These are phyloP conservation scores for Eucalyptus polybractea DNA, from an alignment of 345 rosid species.

Conservation along the genomic window DNA sequence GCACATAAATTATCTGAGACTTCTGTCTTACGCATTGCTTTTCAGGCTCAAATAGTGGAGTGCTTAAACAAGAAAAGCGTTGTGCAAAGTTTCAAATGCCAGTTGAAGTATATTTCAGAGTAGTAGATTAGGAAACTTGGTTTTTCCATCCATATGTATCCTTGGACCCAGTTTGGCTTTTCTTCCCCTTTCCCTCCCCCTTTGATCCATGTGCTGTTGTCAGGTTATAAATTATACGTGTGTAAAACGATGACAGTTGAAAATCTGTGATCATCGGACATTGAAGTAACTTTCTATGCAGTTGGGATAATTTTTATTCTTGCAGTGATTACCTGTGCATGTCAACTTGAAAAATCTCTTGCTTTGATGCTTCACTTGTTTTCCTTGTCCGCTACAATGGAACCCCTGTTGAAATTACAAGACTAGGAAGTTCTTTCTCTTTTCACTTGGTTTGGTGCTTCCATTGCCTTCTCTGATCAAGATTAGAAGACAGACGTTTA, in stretches of 20 bases:
- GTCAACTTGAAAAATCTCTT: background rate
- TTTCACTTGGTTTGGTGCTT: background rate
- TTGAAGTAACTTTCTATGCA: background rate
- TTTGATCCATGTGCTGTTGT: background rate
- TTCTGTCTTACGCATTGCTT: background rate
- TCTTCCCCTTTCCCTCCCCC: background rate
- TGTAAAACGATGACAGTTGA: background rate
- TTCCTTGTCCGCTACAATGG: background rate
- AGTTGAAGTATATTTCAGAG: background rate
- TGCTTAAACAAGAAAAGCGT: background rate
- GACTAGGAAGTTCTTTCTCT: background rate
- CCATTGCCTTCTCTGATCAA: background rate
- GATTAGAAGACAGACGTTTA: background rate
- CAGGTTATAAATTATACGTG: background rate
- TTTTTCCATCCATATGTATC: background rate
- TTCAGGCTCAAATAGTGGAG: background rate
- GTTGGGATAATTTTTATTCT: background rate
- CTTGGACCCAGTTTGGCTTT: background rate
- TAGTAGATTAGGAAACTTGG: background rate
- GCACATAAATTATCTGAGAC: background rate
- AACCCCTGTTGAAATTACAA: background rate
- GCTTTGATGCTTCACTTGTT: background rate
- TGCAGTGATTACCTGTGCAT: background rate
- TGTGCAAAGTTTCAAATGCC: background rate
- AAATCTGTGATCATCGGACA: background rate